Evolutionary conservation across 352 stramenopile species (phyloP), one percentile per base, ranked within the genome.

Genomic region (Blastocystis sp.): DNA sequence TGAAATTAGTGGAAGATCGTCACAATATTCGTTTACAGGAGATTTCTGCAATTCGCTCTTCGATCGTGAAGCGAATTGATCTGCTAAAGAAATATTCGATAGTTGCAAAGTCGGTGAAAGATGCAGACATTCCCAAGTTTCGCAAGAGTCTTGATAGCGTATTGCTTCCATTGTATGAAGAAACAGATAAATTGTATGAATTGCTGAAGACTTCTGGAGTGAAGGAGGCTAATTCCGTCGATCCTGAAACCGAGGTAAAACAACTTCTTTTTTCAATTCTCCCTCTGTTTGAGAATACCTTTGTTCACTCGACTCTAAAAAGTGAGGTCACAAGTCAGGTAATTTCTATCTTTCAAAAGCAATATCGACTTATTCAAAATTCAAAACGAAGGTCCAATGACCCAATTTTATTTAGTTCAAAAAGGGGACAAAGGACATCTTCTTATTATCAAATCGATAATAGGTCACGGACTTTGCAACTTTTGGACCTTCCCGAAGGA

Each of bases 141-240:
- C 50, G 63, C 39, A 5, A 9, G 37, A 65, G 50, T 24, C 47
- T 68, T 7, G 53, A n/a, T 24, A 66, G 53, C 39, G 1, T 85
- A 37, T n/a, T 85, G 50, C 3, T 13, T 26, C 24, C 53, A 39
- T 30, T 85, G 6, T 66, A 54, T 30, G 37, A 41, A 11, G 47
- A 69, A 11, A n/a, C 53, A n/a, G 50, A 45, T 50, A 18, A 26
- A 37, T 43, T 85, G 3, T 85, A 85, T 30, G 47, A 68, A n/a
- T 16, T 85, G 56, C 56, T 85, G 50, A 85, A 85, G 50, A 85
- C 53, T 20, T 68, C 18, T 6, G 73, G 73, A 43, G 56, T 55
- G 7, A 45, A 39, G 24, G 37, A 64, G 26, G n/a, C 13, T 5
- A 4, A 30, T 8, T 37, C 20, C 3, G 50, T 24, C 9, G 73